Base-by-base conservation (phyloP, 1,284 basidiomycete species). In the Waitea zeae region DNA sequence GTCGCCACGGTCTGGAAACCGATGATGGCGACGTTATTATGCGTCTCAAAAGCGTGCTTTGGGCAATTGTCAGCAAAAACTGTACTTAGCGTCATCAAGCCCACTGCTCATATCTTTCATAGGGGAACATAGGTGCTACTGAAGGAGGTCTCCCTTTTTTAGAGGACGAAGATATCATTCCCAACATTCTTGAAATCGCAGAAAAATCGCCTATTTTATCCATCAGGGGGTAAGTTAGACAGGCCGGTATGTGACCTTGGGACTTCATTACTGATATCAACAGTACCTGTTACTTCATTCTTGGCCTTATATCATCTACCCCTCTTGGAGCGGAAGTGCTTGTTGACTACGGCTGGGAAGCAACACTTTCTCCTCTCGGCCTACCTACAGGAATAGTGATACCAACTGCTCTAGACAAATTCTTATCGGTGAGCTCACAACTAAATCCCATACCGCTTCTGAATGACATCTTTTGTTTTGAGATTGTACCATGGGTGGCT, bases 51-150 rank as follows among this genome's bases (percentile, higher is more conserved):
- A 95, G 89, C 49, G 83, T 90, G 7, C 61, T 98, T 1, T 99
- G 95, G 95, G 87, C 89, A 1, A 79, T 98, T 38, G 90, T 93
- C 50, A 47, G 84, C 65, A 12, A 14, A 20, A 6, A 14, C 27
- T 27, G 1, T 12, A 38, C 12, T 14, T 3, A 28, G 12, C 20
- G 17, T 31, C 2, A 30, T 17, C 11, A 14, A 17, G 5, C 4
- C 27, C 12, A 30, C 9, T 29, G 24, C 19, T 3, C 12, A 29
- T 15, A n/a, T 27, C 31, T 35, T 5, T 9, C 17, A 14, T 44
- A 95, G 88, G 95, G 93, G 2, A 93, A 93, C 50, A 80, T 98
- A 35, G 95, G 90, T 1, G 75, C 93, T 0, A 84, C 84, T 0
- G 73, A 79, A 43, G 76, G 84, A 5, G 95, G 95, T 0, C 61